A percentile compares a stretch with the other conserved stretches of the same genome.
Conservation (phyloP, 2,329 filamentous ascomycete genomes). For the Malbranchea zuffiana region DNA sequence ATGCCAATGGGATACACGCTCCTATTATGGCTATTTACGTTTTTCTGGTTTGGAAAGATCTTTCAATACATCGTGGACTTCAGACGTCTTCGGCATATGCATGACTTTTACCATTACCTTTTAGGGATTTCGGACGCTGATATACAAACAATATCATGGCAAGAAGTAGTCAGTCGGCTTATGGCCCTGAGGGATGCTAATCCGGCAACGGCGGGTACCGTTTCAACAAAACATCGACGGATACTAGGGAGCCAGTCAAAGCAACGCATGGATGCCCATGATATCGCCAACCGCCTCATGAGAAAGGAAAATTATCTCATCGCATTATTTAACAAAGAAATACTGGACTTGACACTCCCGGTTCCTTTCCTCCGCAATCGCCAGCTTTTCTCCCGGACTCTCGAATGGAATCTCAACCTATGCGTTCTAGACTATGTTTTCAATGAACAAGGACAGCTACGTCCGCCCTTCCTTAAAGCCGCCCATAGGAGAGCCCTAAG, state of each 20-base stretch:
- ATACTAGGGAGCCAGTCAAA: constrained; percentile 76
- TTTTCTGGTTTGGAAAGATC: constrained; percentile 74
- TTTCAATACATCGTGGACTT: constrained; percentile 65
- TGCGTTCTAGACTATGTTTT: constrained; percentile 92
- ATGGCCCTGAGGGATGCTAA: constrained; percentile 79
- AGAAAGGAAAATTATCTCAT: constrained; percentile 94
- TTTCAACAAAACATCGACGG: constrained; percentile 48
- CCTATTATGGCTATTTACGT: constrained; percentile 70
- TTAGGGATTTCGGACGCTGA: constrained; percentile 74
- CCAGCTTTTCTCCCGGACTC: constrained; percentile 75
- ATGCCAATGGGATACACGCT: constrained; percentile 71
- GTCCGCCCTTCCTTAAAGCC: constrained; percentile 73
- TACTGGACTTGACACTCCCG: constrained; percentile 75
- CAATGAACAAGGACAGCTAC: constrained; percentile 75
- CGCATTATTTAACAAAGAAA: constrained; percentile 92
- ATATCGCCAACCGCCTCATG: constrained; percentile 95
- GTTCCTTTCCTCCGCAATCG: constrained; percentile 70
- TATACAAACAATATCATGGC: constrained; percentile 91
- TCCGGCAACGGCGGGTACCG: constrained; percentile 60
- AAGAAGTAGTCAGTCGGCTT: constrained; percentile 73
- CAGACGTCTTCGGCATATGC: constrained; percentile 61
- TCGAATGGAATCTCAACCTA: constrained; percentile 86
- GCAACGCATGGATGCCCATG: constrained; percentile 86
- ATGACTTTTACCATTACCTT: constrained; percentile 74
- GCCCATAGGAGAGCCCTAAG: constrained; percentile 70